A percentile compares a stretch with the other conserved stretches of the same genome.
Conservation (phyloP, 2,329 filamentous ascomycete genomes). For the Alternaria triticimaculans region DNA sequence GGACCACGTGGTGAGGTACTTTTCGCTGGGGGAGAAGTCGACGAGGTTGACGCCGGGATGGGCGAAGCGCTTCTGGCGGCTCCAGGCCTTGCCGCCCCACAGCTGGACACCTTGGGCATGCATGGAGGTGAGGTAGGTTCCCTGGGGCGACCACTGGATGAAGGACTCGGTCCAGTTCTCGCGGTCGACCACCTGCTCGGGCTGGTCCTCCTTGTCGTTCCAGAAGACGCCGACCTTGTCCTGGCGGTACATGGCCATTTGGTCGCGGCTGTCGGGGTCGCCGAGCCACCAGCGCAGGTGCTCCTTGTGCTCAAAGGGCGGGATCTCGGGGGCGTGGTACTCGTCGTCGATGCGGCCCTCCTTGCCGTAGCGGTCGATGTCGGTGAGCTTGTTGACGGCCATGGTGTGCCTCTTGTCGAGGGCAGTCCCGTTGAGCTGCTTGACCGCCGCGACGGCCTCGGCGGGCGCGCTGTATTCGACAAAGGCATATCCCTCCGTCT, state of each 20-base stretch:
- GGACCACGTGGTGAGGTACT: slow-evolving; percentile 96
- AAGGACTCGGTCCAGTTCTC: slow-evolving; percentile 98
- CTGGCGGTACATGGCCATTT: slow-evolving; percentile 92
- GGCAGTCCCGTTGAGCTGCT: slow-evolving; percentile 82
- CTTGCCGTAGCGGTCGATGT: slow-evolving; percentile 93
- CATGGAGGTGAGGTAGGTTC: slow-evolving; percentile 92
- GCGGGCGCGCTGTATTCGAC: slow-evolving; percentile 92
- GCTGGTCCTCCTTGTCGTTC: slow-evolving; percentile 94
- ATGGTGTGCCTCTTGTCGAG: slow-evolving; percentile 98
- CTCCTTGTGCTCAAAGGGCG: slow-evolving; percentile 89
- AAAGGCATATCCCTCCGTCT: slow-evolving; percentile 92
- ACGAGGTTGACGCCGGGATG: slow-evolving; percentile 96
- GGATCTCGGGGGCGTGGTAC: slow-evolving; percentile 81
- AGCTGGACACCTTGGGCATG: slow-evolving; percentile 96
- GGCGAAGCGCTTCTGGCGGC: slow-evolving; percentile 88
- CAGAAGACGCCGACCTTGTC: slow-evolving; percentile 95
- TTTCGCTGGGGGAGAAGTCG: slow-evolving; percentile 92
- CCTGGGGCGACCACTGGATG: slow-evolving; percentile 95
- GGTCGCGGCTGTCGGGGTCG: slow-evolving; percentile 87
- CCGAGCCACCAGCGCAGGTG: slow-evolving; percentile 93
- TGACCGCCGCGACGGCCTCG: slow-evolving; percentile 87
- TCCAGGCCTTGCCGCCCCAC: slow-evolving; percentile 92
- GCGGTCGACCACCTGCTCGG: slow-evolving; percentile 88
- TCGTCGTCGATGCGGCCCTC: slow-evolving; percentile 93
- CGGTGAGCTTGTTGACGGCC: slow-evolving; percentile 95